phyloP scores from a whole-genome alignment of 2,329 filamentous ascomycete species.

The Colletotrichum plurivorum region DNA sequence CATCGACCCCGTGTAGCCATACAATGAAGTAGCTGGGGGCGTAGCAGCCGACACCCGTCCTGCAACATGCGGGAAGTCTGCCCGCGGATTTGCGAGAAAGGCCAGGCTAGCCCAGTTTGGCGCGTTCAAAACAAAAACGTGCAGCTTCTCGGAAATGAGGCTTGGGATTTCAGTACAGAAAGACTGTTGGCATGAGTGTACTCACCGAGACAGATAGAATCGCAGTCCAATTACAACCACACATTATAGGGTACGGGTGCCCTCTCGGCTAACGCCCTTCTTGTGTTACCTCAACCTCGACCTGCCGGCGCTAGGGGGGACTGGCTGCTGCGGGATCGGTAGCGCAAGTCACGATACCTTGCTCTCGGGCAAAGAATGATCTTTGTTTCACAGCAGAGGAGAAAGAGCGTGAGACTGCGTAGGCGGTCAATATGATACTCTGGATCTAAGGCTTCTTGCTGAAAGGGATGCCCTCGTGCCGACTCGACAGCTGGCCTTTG shows the following conservation, averaged over 20 bases:
- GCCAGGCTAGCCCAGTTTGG: background rate
- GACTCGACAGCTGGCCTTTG: background rate
- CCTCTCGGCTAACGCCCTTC: conserved; percentile 23
- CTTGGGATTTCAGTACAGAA: background rate
- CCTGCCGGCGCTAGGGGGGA: conserved; percentile 11
- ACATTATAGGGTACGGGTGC: conserved; percentile 3
- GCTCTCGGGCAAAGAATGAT: background rate
- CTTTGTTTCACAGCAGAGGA: background rate
- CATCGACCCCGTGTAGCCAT: conserved; percentile 24
- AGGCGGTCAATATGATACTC: background rate
- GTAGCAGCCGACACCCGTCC: background rate
- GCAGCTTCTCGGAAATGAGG: background rate
- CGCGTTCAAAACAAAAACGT: background rate
- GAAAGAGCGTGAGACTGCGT: background rate
- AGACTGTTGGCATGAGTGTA: background rate
- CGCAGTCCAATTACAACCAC: no score
- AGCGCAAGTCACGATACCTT: conserved; percentile 5
- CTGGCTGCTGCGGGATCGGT: conserved; percentile 1
- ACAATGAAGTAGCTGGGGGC: background rate
- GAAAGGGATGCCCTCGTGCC: conserved; percentile 5
- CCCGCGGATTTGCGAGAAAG: background rate
- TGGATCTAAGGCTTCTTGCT: conserved; percentile 1
- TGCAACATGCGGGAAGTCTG: background rate
- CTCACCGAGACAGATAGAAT: conserved; percentile 11
- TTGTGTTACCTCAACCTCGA: conserved; percentile 20